phyloP scores from a whole-genome alignment of 176 grass and related monocot genomes.

The Themeda triandra region DNA sequence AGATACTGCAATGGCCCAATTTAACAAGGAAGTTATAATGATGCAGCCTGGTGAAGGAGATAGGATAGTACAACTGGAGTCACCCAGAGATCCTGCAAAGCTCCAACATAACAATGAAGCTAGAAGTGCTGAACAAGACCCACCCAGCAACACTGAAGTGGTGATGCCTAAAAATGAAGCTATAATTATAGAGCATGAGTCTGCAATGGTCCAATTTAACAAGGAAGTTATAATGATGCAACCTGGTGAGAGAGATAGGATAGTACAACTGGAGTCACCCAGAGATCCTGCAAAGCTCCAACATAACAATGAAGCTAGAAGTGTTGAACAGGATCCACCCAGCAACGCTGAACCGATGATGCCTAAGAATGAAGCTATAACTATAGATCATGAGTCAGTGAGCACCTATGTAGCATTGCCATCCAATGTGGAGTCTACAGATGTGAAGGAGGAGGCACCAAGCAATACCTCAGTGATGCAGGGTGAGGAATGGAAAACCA shows the following conservation, averaged over 20 bases:
- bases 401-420: not conserved
- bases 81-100: not conserved
- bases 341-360: no score
- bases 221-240: no score
- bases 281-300: no score
- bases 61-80: not conserved
- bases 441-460: not conserved
- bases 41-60: no score
- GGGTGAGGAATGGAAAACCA: not conserved
- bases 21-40: not conserved
- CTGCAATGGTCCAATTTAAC: no score
- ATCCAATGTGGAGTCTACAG: not conserved
- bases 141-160: not conserved
- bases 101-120: not conserved
- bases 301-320: no score
- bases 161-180: not conserved
- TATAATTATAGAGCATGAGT: not conserved
- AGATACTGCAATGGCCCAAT: not conserved
- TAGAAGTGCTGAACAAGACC: not conserved
- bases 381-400: no score
- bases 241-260: no score
- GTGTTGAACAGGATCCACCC: no score
- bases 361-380: no score
- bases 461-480: not conserved
- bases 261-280: no score